Base-by-base conservation (phyloP, 2,329 filamentous ascomycete species). In the Colletotrichum incanum region DNA sequence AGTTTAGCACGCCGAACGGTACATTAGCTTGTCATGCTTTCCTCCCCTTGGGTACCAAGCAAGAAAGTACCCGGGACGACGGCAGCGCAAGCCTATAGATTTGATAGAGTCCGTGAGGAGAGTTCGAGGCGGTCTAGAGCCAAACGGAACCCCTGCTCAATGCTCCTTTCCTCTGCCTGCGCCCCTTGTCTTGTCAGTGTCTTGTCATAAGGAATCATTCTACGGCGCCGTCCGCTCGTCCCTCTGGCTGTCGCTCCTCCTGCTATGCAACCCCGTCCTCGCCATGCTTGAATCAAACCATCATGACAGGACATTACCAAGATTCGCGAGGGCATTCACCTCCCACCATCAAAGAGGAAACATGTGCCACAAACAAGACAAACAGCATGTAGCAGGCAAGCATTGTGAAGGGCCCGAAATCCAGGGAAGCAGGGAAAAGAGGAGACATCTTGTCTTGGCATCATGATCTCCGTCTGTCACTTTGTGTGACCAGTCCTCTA, bases 71-170 rank as follows among this genome's bases (percentile, higher is more conserved):
- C 52, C 52, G 37, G 34, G 28, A 54, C 18, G 37, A 69, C 59
- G 58, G 54, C 65, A 37, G 45, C 12, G 31, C 50, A 56, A 45
- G 64, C 49, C 49, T 58, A 56, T 56, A 41, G 59, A 69, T 39
- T 69, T 72, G 69, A 69, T 68, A 68, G 59, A 69, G 52, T 28
- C 69, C 39, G 69, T 55, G 59, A 69, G 50, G 65, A 69, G 26
- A 69, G 69, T 68, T 72, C 65, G 52, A 69, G 69, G 69, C 69
- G 69, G 65, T 72, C 69, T 72, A 60, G 47, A 54, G 65, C 65
- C 69, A 69, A 72, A 64, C 69, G 49, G 41, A 62, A 68, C 65
- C 69, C 69, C 59, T 72, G 69, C 65, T 47, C 52, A 58, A 58
- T 63, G 52, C 37, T 59, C 43, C 28, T 64, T 50, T 23, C 55